Base-by-base conservation (phyloP, 2,329 filamentous ascomycete genomes). In the Catunica adiposa region DNA sequence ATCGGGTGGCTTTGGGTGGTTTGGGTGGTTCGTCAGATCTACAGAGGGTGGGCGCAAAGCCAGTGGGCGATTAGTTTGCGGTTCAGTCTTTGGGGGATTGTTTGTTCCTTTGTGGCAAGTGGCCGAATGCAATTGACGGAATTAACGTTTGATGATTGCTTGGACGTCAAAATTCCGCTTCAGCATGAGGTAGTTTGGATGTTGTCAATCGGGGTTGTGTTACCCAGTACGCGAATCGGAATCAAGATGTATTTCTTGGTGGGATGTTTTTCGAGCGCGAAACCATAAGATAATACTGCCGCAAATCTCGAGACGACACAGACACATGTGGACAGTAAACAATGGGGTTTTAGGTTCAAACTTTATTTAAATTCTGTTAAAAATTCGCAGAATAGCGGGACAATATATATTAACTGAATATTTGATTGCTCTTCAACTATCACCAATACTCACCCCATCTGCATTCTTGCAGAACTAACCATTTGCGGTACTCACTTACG, bases 1-100 rank as follows among this genome's bases (percentile, higher is more conserved):
- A 98, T 98, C 62, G 62, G n/a, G 51, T 52, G 26, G 22, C n/a
- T n/a, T 8, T 17, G 22, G 26, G 47, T 37, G 40, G n/a, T 34
- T 34, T 34, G 29, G 29, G 11, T 34, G 29, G 11, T 34, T 26
- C 20, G 40, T 55, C 38, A 42, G 47, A 38, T 3, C 37, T 51
- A 40, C 17, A 15, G 22, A 5, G 29, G 11, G 15, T 8, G 5
- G 4, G 51, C 31, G 23, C 29, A 38, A 53, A 23, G n/a, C 11
- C 20, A 38, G 25, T 25, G 23, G 20, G 22, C 9, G 22, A 25
- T 48, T 48, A 52, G 50, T 22, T 34, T 17, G 23, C 9, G 31
- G n/a, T 26, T n/a, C 23, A 34, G 11, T 34, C 15, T n/a, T n/a
- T n/a, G n/a, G n/a, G n/a, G 50, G 50, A n/a, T 23, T 38, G 34